Percentiles rank a stretch among this genome's conserved stretches.
phyloP scores from a whole-genome alignment of 306 rosid genomes.

The Trifolium dubium region DNA sequence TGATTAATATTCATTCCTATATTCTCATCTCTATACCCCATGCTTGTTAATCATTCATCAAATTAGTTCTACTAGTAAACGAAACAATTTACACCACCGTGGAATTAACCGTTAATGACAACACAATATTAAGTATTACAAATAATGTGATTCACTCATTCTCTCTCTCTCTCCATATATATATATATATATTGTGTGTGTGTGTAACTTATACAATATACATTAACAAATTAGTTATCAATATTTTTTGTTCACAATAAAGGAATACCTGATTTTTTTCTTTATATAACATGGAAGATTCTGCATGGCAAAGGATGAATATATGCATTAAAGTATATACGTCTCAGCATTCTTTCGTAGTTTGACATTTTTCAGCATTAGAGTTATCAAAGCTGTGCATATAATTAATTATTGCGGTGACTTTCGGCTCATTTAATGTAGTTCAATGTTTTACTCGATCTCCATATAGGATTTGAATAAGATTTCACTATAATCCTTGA shows the following conservation, averaged over 20 bases:
- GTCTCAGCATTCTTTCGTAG: slow-evolving; percentile 25
- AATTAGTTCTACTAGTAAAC: too few relatives aligned
- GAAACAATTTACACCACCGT: too few relatives aligned
- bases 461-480: slow-evolving; percentile 44
- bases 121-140: too few relatives aligned
- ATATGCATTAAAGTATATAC: slow-evolving; percentile 49
- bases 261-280: slow-evolving; percentile 38
- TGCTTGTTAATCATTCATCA: neutral
- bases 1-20: too few relatives aligned
- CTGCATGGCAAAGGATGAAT: slow-evolving; percentile 47
- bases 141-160: too few relatives aligned
- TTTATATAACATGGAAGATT: slow-evolving; percentile 35
- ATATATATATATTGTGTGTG: too few relatives aligned
- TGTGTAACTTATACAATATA: too few relatives aligned
- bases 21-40: too few relatives aligned
- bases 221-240: too few relatives aligned
- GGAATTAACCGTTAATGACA: too few relatives aligned
- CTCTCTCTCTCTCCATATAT: too few relatives aligned
- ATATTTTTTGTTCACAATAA: too few relatives aligned
- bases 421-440: slow-evolving; percentile 45
- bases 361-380: slow-evolving; percentile 31
- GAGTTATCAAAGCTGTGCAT: slow-evolving; percentile 39
- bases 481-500: slow-evolving; percentile 43
- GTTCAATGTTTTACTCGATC: slow-evolving; percentile 57
- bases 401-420: slow-evolving; percentile 35